These are phyloP conservation scores for Candida hispaniensis DNA, from an alignment of 805 yeast genomes.

Conservation along the genomic window DNA sequence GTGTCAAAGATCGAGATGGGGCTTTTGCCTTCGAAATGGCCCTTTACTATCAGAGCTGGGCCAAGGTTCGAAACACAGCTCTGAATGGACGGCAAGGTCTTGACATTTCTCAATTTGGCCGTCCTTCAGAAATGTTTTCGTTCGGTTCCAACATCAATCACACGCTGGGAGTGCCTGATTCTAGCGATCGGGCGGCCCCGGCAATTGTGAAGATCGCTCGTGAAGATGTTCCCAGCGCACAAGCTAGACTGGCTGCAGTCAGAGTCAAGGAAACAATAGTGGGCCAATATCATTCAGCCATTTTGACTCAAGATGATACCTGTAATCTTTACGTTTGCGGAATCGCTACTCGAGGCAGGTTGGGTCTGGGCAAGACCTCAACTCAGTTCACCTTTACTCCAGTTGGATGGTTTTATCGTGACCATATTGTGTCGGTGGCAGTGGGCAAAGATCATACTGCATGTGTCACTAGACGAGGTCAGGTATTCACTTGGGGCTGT, in stretches of 20 bases:
- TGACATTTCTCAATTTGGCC: too few relatives aligned
- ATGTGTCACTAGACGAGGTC: constrained; percentile 41
- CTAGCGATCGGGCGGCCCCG: constrained; percentile 41
- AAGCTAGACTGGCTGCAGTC: constrained; percentile 9
- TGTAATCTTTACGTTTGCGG: constrained; percentile 54
- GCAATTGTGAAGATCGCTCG: constrained; percentile 30
- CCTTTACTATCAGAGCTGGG: constrained; percentile 11
- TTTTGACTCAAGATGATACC: constrained; percentile 40
- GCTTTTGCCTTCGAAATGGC: constrained; percentile 59
- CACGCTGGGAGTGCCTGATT: constrained; percentile 57
- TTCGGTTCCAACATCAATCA: constrained; percentile 55
- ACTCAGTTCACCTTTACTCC: constrained; percentile 37
- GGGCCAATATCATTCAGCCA: constrained; percentile 56
- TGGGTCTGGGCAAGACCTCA: constrained; percentile 41
- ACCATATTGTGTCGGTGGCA: constrained; percentile 32
- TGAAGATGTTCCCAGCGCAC: constrained; percentile 5
- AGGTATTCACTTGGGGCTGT: constrained; percentile 72
- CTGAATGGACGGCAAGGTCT: too few relatives aligned
- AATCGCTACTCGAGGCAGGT: constrained; percentile 55
- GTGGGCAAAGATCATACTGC: constrained; percentile 61
- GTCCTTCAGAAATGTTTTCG: constrained; percentile 33
- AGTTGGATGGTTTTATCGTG: constrained; percentile 32
- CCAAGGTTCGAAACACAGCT: too few relatives aligned
- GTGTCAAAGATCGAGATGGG: constrained; percentile 58
- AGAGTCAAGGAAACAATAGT: constrained; percentile 40